Evolutionary conservation across 2,329 filamentous ascomycete genomes (phyloP).

Genomic region (Epichloe bromicola): DNA sequence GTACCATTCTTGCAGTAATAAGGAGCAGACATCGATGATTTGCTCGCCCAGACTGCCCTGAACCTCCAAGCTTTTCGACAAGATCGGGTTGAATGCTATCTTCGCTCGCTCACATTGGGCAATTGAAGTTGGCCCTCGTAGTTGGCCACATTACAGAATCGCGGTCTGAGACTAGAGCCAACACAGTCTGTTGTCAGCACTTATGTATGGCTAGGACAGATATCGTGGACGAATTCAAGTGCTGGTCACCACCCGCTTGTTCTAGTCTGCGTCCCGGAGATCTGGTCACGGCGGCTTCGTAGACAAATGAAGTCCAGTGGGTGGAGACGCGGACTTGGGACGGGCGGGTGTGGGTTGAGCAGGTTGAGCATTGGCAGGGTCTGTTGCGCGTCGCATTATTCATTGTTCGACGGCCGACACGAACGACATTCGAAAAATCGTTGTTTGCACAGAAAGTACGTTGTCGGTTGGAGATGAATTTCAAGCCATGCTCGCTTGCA

Average conservation of each 20-base stretch:
- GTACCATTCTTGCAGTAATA: too few species aligned
- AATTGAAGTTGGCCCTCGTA: background rate
- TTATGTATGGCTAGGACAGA: background rate
- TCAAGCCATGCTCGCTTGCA: too few species aligned
- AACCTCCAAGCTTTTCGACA: too few species aligned
- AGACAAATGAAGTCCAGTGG: constrained; percentile 11
- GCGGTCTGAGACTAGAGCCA: background rate
- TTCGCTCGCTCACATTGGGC: background rate
- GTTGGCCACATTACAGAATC: background rate
- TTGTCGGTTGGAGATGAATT: too few species aligned
- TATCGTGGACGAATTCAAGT: background rate
- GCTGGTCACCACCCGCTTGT: background rate
- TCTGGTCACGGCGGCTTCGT: constrained; percentile 22
- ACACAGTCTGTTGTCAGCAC: background rate
- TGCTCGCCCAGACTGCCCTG: too few species aligned
- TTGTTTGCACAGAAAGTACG: too few species aligned
- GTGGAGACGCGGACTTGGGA: background rate
- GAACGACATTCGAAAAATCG: too few species aligned
- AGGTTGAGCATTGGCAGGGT: too few species aligned
- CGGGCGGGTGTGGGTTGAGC: too few species aligned
- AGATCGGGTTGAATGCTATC: background rate
- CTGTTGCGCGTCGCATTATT: too few species aligned
- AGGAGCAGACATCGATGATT: too few species aligned
- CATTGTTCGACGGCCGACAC: too few species aligned
- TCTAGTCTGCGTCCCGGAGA: constrained; percentile 13